Evolutionary conservation across 2,329 filamentous ascomycete genomes (phyloP).

Genomic region (Cryoendolithus antarcticus): DNA sequence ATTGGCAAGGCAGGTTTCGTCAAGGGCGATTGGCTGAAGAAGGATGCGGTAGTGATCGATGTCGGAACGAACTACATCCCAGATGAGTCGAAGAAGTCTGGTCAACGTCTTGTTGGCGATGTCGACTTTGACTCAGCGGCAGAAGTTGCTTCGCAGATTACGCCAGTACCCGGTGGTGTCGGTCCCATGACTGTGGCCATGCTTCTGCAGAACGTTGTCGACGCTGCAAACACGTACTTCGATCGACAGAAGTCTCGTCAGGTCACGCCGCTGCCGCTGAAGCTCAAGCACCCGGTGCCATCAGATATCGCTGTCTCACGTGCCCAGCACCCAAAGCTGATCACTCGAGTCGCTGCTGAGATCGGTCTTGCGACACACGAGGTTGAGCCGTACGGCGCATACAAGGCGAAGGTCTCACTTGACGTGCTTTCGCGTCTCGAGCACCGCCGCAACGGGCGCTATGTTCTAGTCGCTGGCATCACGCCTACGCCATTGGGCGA

Average conservation of each 20-base stretch:
- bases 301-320: constrained; percentile 90
- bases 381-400: constrained; percentile 84
- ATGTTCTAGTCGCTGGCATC: constrained; percentile 88
- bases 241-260: constrained; percentile 69
- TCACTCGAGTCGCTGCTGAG: constrained; percentile 73
- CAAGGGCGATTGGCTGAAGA: constrained; percentile 91
- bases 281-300: constrained; percentile 69
- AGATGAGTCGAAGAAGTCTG: constrained; percentile 81
- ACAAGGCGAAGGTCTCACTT: constrained; percentile 92
- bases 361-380: constrained; percentile 80
- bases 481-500: constrained; percentile 96
- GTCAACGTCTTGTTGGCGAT: constrained; percentile 83
- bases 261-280: constrained; percentile 72
- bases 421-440: constrained; percentile 68
- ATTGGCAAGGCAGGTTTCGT: constrained; percentile 82
- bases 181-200: constrained; percentile 99
- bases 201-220: constrained; percentile 90
- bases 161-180: constrained; percentile 90
- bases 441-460: constrained; percentile 79
- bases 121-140: constrained; percentile 80
- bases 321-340: constrained; percentile 80
- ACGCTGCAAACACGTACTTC: constrained; percentile 69
- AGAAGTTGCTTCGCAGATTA: constrained; percentile 83
- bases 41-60: constrained; percentile 89
- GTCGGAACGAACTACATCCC: constrained; percentile 94